Evolutionary conservation across 805 yeast species (phyloP), one percentile per base, ranked within the genome.

Genomic region (Candida sithepensis): DNA sequence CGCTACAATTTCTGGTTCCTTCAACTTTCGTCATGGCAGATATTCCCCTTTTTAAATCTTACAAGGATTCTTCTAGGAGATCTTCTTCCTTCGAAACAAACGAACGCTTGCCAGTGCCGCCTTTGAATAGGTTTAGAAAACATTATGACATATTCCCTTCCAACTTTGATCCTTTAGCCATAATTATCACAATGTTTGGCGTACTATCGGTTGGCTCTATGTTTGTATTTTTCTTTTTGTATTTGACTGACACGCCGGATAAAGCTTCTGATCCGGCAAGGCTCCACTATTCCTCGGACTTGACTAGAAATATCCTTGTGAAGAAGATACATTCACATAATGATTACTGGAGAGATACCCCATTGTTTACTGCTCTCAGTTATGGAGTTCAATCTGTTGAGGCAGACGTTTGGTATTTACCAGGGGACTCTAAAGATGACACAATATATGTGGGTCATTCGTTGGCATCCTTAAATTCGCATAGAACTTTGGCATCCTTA

Each of bases 361-460:
- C 82, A 3, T 60, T 78, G 5, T 58, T 69, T 40, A 75, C 71
- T 44, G 82, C 82, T 1, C 59, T 77, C 34, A 61, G 68, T 18
- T 58, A 56, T 24, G 82, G 82, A 2, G 73, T 67, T 38, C 65
- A 58, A 45, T 74, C 80, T 32, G 70, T 78, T 18, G 82, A 78
- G 55, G 75, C 77, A 19, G 82, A 78, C 53, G 68, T 78, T 18
- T 78, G 82, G 82, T 60, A 58, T 46, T 73, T 72, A 46, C 60
- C 64, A 4, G 53, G 62, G 3, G 63, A 61, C 9, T 60, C 64
- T 3, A 51, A 64, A 3, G 66, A 64, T 13, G 67, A 67, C 4
- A 44, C 40, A 3, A 58, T 82, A 18, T 82, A 73, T 41, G 85
- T 84, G 21, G 88, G 88, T 2, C 90, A 84, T 57, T 76, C 75